Evolutionary conservation across 1,284 basidiomycete species (phyloP).

Genomic region (Ustilago trichophora): DNA sequence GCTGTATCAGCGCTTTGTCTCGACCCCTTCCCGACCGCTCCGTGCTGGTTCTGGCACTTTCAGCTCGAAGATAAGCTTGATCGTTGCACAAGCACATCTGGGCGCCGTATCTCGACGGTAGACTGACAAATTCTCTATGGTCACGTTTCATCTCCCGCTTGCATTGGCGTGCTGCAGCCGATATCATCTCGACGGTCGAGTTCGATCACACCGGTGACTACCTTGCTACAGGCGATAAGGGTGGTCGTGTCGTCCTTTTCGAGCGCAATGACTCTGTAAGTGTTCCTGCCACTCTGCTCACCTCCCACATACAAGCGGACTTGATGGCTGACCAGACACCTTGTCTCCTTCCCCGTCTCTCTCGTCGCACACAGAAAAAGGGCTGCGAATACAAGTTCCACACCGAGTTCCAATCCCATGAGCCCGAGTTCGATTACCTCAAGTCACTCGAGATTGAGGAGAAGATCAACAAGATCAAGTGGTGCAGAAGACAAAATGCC

Average conservation of each 20-base stretch:
- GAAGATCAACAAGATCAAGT: slow-evolving; percentile 99
- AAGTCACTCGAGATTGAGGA: slow-evolving; percentile 99
- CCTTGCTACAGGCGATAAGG: slow-evolving; percentile 99
- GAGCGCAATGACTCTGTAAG: slow-evolving; percentile 96
- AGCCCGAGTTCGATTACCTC: slow-evolving; percentile 99
- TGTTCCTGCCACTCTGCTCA: slow-evolving; percentile 37
- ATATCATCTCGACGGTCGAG: slow-evolving; percentile 82
- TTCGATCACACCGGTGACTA: slow-evolving; percentile 99
- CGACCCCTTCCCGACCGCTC: too few species aligned
- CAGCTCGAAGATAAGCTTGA: too few species aligned
- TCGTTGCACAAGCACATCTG: too few species aligned
- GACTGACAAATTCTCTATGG: neutral
- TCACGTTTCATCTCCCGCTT: neutral
- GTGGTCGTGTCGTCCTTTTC: slow-evolving; percentile 94
- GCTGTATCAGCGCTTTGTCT: too few species aligned
- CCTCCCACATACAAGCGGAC: too few species aligned
- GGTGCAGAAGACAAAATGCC: slow-evolving; percentile 97
- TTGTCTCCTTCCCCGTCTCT: neutral
- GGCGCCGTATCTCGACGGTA: too few species aligned
- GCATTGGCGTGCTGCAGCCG: slow-evolving; percentile 78
- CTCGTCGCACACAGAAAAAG: slow-evolving; percentile 88
- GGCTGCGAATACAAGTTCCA: slow-evolving; percentile 99
- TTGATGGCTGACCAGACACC: neutral
- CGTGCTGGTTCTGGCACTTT: too few species aligned
- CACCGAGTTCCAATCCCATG: slow-evolving; percentile 99